Percentiles rank a stretch among this genome's conserved stretches.
These are phyloP conservation scores for Coemansia aciculifera DNA, from an alignment of 192 early-diverging fungal genomes.

Conservation along the genomic window DNA sequence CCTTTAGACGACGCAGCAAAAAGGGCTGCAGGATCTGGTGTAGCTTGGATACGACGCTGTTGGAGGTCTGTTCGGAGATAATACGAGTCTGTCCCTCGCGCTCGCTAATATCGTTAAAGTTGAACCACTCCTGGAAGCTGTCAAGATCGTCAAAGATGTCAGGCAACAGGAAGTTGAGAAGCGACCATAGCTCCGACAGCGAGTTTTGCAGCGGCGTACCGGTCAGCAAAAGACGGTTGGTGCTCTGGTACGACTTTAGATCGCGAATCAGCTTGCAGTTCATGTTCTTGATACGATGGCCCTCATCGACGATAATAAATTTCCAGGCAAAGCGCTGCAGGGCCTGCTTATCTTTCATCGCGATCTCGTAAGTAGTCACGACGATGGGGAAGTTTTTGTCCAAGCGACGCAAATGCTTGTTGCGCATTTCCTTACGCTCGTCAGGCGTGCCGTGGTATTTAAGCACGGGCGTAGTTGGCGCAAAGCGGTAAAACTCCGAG, in stretches of 20 bases:
- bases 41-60: constrained; percentile 73
- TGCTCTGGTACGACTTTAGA: constrained; percentile 77
- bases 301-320: constrained; percentile 94
- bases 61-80: constrained; percentile 64
- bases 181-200: constrained; percentile 89
- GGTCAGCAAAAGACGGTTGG: constrained; percentile 86
- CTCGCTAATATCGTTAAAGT: constrained; percentile 73
- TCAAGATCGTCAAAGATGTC: constrained; percentile 90
- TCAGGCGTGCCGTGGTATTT: constrained; percentile 81
- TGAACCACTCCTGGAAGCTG: constrained; percentile 85
- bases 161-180: constrained; percentile 94
- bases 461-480: constrained; percentile 75
- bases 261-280: constrained; percentile 87
- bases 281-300: constrained; percentile 95
- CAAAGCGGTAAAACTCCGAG: constrained; percentile 84
- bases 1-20: constrained; percentile 60
- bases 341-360: constrained; percentile 78
- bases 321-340: constrained; percentile 76
- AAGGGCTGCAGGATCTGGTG: constrained; percentile 86
- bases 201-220: constrained; percentile 97
- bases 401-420: constrained; percentile 63
- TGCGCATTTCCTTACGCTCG: constrained; percentile 70
- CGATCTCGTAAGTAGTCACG: constrained; percentile 88
- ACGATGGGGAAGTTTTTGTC: constrained; percentile 77
- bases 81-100: constrained; percentile 64